A percentile compares a stretch with the other conserved stretches of the same genome.
These are phyloP conservation scores for Silene coronaria DNA, from an alignment of 179 eudicot species.

Conservation along the genomic window DNA sequence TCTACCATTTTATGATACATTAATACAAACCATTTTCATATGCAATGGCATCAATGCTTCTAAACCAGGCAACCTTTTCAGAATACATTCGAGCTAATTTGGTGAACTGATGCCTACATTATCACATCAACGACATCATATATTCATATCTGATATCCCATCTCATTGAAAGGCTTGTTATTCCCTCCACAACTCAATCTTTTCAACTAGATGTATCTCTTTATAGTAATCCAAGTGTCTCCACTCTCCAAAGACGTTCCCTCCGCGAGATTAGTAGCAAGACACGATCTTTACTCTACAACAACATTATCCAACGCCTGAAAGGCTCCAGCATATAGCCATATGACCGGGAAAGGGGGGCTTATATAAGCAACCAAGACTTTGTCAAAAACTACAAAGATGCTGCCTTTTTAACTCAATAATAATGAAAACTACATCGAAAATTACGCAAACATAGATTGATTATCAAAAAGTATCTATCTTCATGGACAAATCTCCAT, in stretches of 20 bases:
- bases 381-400: no score
- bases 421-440: no score
- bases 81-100: background rate
- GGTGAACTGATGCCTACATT: background rate
- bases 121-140: background rate
- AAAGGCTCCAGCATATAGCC: no score
- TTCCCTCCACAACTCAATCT: background rate
- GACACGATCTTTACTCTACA: background rate
- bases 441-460: no score
- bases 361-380: no score
- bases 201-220: no score
- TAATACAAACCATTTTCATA: background rate
- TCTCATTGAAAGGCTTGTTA: background rate
- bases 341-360: no score
- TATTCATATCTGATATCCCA: background rate
- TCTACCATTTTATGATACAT: background rate
- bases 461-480: no score
- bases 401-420: no score
- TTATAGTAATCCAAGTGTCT: background rate
- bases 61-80: background rate
- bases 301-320: no score
- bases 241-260: background rate
- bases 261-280: background rate
- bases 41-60: background rate
- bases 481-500: background rate